Percentiles rank a stretch among this genome's conserved stretches.
Evolutionary conservation across 2,329 filamentous ascomycete species (phyloP).

Genomic region (Periconia macrospinosa): DNA sequence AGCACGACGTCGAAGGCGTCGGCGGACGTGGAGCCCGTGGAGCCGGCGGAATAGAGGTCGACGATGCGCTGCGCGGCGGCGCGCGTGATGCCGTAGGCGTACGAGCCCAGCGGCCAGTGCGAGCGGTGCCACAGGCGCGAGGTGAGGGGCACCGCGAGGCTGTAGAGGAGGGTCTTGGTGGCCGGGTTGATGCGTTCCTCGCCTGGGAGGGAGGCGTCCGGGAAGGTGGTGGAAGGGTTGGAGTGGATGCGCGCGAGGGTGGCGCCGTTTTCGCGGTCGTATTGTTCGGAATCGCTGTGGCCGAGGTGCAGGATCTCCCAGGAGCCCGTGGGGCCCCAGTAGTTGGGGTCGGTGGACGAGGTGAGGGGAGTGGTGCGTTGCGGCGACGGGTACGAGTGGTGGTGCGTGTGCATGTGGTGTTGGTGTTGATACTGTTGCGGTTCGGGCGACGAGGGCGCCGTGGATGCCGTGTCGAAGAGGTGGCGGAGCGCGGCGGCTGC

Average conservation of each 20-base stretch:
- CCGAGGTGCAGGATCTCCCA: slow-evolving; percentile 43
- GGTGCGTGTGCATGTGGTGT: slow-evolving; percentile 3
- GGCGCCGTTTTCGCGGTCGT: slow-evolving; percentile 9
- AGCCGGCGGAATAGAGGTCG: slow-evolving; percentile 11
- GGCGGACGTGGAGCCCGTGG: slow-evolving; percentile 17
- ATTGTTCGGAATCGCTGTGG: slow-evolving; percentile 30
- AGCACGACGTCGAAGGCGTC: slow-evolving; percentile 43
- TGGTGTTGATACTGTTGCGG: slow-evolving; percentile 17
- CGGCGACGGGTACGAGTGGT: slow-evolving; percentile 2
- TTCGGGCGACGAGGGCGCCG: slow-evolving; percentile 19
- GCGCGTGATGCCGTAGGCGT: slow-evolving; percentile 11
- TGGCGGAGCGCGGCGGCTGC: slow-evolving; percentile 31
- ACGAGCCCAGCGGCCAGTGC: slow-evolving; percentile 10
- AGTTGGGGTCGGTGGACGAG: slow-evolving; percentile 1
- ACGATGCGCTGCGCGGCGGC: slow-evolving; percentile 35
- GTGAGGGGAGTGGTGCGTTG: background rate
- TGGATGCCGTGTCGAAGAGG: slow-evolving; percentile 16
- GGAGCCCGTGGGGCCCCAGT: slow-evolving; percentile 12
- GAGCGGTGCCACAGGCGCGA: slow-evolving; percentile 2
- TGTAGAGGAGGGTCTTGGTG: slow-evolving; percentile 2
- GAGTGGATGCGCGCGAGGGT: slow-evolving; percentile 5
- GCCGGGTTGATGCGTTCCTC: slow-evolving; percentile 22
- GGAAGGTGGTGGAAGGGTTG: slow-evolving; percentile 25
- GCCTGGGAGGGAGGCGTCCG: slow-evolving; percentile 33
- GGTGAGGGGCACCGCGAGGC: background rate